phyloP scores from a whole-genome alignment of 768 basidiomycete species.

The Chalciporus piperatus region DNA sequence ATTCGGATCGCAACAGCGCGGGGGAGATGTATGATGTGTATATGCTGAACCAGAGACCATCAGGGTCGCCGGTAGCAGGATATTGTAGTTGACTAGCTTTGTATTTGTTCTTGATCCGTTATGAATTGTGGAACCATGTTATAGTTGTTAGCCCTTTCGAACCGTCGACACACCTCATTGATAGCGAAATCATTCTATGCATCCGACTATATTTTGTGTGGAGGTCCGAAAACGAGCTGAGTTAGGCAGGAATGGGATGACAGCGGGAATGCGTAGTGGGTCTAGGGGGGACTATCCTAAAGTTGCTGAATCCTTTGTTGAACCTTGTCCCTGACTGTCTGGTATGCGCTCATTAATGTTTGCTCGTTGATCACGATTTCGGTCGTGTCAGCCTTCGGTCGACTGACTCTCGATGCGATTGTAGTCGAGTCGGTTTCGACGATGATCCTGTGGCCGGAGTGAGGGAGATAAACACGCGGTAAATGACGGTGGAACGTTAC shows the following conservation, averaged over 20 bases:
- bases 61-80: background rate
- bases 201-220: background rate
- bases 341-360: conserved; percentile 90
- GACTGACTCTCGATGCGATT: conserved; percentile 92
- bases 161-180: background rate
- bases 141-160: background rate
- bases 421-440: conserved; percentile 94
- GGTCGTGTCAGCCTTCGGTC: conserved; percentile 88
- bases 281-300: conserved; percentile 38
- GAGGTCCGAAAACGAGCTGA: background rate
- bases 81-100: conserved; percentile 3
- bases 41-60: background rate
- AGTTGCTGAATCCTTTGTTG: conserved; percentile 79
- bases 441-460: conserved; percentile 65
- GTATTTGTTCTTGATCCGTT: conserved; percentile 3
- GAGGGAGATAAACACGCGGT: background rate
- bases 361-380: conserved; percentile 99
- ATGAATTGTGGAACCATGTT: background rate
- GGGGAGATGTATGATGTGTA: background rate
- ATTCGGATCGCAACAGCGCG: background rate
- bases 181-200: too few species aligned
- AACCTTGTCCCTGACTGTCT: conserved; percentile 83
- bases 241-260: background rate
- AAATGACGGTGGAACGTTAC: conserved; percentile 44
- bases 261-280: background rate